A percentile compares a stretch with the other conserved stretches of the same genome.
Evolutionary conservation across 305 asterid species (phyloP).

Genomic region (Striga hermonthica): DNA sequence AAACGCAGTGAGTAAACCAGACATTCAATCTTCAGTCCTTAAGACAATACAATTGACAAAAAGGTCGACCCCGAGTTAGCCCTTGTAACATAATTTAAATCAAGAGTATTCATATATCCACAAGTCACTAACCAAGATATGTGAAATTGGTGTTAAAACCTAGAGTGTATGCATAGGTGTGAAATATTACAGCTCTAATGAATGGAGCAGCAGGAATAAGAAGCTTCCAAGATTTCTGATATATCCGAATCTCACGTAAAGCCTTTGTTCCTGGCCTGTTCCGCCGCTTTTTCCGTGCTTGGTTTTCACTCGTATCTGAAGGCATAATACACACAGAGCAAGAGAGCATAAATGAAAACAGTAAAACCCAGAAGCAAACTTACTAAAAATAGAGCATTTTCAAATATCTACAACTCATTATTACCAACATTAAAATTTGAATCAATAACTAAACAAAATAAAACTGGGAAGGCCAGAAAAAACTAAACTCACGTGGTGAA

Average conservation of each 20-base stretch:
- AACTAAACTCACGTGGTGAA: conserved; percentile 38
- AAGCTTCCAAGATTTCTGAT: conserved; percentile 55
- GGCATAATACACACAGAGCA: neutral
- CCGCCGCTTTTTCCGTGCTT: conserved; percentile 39
- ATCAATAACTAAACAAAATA: conserved; percentile 3
- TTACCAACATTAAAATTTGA: conserved; percentile 18
- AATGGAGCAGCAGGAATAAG: conserved; percentile 76
- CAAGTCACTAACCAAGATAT: neutral
- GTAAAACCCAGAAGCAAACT: conserved; percentile 13
- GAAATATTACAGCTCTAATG: conserved; percentile 48
- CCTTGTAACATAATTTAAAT: neutral
- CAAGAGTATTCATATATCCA: neutral
- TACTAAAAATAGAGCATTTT: conserved; percentile 14
- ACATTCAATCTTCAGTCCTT: too few species aligned
- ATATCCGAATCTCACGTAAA: conserved; percentile 43
- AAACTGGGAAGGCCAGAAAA: too few species aligned
- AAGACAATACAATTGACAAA: too few species aligned
- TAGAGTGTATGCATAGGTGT: neutral
- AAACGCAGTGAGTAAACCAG: too few species aligned
- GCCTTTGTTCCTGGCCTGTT: conserved; percentile 30
- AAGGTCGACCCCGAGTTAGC: neutral
- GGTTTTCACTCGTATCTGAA: conserved; percentile 29
- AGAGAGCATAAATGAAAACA: neutral
- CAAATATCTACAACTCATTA: conserved; percentile 20
- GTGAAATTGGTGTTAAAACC: neutral